Conservation (phyloP, 306 rosid genomes). For the Pterocarpus santalinus region DNA sequence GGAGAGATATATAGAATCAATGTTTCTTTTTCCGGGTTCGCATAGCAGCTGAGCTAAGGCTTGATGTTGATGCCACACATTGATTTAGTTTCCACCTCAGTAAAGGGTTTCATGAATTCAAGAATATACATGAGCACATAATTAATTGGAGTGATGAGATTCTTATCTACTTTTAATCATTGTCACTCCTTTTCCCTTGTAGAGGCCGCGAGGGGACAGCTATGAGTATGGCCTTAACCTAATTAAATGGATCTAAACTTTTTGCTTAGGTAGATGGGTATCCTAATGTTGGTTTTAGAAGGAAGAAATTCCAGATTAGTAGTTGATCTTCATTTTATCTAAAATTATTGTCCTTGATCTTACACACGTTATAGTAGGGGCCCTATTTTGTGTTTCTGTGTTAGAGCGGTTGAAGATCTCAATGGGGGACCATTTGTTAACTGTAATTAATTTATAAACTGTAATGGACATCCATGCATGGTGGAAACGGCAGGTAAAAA, state of each 20-base stretch:
- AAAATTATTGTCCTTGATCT: background rate
- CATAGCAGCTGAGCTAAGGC: background rate
- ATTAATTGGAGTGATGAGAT: background rate
- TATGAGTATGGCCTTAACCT: background rate
- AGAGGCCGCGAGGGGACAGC: background rate
- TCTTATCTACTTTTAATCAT: background rate
- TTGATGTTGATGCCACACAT: slow-evolving; percentile 15
- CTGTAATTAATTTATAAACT: slow-evolving; percentile 14
- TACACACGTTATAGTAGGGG: slow-evolving; percentile 21
- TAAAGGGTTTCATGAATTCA: background rate
- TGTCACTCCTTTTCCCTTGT: background rate
- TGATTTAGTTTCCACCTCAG: background rate
- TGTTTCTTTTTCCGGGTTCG: too few relatives aligned
- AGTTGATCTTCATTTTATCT: slow-evolving; percentile 22
- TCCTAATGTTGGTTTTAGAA: background rate
- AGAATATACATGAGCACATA: background rate
- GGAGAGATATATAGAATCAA: too few relatives aligned
- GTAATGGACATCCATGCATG: background rate
- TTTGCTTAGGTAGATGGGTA: background rate
- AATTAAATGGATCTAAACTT: background rate
- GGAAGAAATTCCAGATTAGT: background rate
- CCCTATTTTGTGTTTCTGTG: slow-evolving; percentile 29
- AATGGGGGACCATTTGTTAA: slow-evolving; percentile 40
- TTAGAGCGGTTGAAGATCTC: slow-evolving; percentile 35
- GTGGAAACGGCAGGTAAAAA: slow-evolving; percentile 25